Evolutionary conservation across 192 early-diverging fungal genomes (phyloP), one percentile per base, ranked within the genome.

Genomic region (Backusella morwellensis): DNA sequence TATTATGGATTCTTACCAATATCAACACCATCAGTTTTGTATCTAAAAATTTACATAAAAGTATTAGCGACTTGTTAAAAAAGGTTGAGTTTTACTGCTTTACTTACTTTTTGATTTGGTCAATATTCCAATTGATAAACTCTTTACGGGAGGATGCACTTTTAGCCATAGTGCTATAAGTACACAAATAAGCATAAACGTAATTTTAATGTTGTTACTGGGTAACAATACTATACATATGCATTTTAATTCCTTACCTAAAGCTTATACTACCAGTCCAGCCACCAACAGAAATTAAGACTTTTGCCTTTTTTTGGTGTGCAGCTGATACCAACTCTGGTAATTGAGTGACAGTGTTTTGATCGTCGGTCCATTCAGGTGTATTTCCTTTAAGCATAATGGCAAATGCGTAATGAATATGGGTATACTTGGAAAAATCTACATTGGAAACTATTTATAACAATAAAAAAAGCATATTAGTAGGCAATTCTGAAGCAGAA

Each of bases 1-100:
- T 19, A 17, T 21, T 54, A 23, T 32, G 11, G 7, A 1, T 63
- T 11, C 56, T 63, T 74, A 74, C 93, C 93, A 75, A 95, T 82
- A 77, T 95, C 93, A 71, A 92, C 86, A 73, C 93, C 93, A 84
- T 93, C 92, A 1, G 93, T 78, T 14, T 83, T 75, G 72, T 86
- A 90, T 1, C 68, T 70, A 70, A 23, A 38, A 68, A 8, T n/a
- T 50, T 63, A 59, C n/a, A 35, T 36, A 68, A 35, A 12, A 19
- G 15, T 36, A 38, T n/a, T 35, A 68, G 21, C n/a, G 19, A 36
- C 2, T 34, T 38, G 17, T 19, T 7, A 50, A 12, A 63, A 26
- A 9, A 23, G 56, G 9, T 11, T 63, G 26, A 0, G 6, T 56
- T n/a, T 40, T 40, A 40, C 38, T 40, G 11, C 9, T 23, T 9